Base-by-base conservation (phyloP, 2,329 filamentous ascomycete genomes). In the Colletotrichum cereale region DNA sequence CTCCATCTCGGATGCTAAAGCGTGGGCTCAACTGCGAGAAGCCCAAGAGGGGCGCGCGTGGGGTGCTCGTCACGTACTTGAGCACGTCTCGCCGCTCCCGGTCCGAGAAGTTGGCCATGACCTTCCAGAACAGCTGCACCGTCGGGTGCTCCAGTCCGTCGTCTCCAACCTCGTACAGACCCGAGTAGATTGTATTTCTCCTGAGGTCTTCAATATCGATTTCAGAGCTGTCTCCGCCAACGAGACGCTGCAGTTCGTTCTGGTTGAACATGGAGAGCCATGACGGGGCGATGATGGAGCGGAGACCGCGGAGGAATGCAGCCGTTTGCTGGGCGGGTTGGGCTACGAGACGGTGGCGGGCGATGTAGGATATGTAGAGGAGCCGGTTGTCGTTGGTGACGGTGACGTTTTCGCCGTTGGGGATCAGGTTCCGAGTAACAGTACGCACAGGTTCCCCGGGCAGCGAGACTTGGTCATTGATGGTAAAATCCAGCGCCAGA, bases 231-330 rank as follows among this genome's bases (percentile, higher is more conserved):
- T 97, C 95, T 53, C 96, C 96, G 64, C 95, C 94, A 21, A 99
- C 93, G 7, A 99, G 90, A 1, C 94, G 96, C 82, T 98, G 96
- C 5, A 99, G 88, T 80, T 99, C 96, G 3, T 90, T 90, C 80
- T 98, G 96, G 81, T 99, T 99, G 86, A 99, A 99, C 96, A 99
- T 98, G 77, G 92, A 95, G 5, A 99, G 88, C 96, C 96, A 99
- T 4, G 90, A 90, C 0, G 96, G 95, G 70, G 95, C 92, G 74
- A 99, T 96, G 78, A 99, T 97, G 74, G 91, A 87, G 29, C 93
- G 90, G 1, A 99, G 89, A 0, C 96, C 96, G 67, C 90, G 90
- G 10, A 99, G 87, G 80, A 99, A 99, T 1, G 95, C 94, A 29
- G 90, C 88, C 0, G 95, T 98, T 78, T 98, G 95, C n/a, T 86